These are phyloP conservation scores for Odontarrhena argentea DNA, from an alignment of 345 rosid species.

Conservation along the genomic window DNA sequence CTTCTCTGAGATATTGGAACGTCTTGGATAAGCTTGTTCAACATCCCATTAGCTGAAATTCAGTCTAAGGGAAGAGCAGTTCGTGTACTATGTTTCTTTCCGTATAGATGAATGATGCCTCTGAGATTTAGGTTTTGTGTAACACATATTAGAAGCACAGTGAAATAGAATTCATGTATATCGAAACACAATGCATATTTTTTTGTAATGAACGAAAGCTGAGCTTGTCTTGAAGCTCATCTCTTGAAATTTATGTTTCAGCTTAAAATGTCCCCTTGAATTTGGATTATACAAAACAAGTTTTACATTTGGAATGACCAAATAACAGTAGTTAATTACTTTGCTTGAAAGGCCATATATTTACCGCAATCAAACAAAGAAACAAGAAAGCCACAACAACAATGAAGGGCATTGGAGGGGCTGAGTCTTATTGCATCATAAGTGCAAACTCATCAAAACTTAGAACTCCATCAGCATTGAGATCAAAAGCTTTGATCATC, in stretches of 20 bases:
- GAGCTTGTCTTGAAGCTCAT: too few species aligned
- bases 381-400: background rate
- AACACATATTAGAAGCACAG: constrained; percentile 23
- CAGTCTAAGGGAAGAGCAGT: constrained; percentile 1
- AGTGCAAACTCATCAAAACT: constrained; percentile 65
- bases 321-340: background rate
- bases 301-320: background rate
- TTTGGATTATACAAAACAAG: too few species aligned
- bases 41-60: constrained; percentile 24
- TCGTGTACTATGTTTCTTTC: constrained; percentile 13
- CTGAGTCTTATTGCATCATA: constrained; percentile 54
- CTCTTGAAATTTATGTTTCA: too few species aligned
- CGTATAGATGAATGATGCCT: constrained; percentile 3
- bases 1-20: constrained; percentile 77
- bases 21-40: constrained; percentile 57
- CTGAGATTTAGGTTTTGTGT: constrained; percentile 20
- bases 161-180: constrained; percentile 30
- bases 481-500: constrained; percentile 67
- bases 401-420: constrained; percentile 11
- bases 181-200: background rate
- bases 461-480: constrained; percentile 69
- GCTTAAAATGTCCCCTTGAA: too few species aligned
- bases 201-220: background rate
- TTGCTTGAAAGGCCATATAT: too few species aligned
- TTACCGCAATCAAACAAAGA: too few species aligned